Evolutionary conservation across 2,329 filamentous ascomycete genomes (phyloP), one percentile per base, ranked within the genome.

Genomic region (Torrubiellomyces zombiae): DNA sequence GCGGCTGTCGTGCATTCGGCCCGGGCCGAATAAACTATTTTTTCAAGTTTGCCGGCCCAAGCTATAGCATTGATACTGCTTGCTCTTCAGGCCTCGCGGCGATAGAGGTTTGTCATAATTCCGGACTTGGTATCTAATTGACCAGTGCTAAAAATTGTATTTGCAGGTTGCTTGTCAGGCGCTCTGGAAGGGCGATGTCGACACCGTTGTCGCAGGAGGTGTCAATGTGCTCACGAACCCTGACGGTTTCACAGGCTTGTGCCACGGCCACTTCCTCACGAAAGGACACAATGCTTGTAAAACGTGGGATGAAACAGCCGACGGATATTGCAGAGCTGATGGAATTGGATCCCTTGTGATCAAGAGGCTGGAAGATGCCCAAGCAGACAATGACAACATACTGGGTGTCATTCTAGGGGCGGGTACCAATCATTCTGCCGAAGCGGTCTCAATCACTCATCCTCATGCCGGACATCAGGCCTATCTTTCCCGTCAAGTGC

Each of bases 261-360:
- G 72, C 42, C 70, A 76, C 36, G 79, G 76, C 9, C 75, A 81
- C 39, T 85, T 86, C 51, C 53, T 86, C 76, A 16, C 75, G 35
- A 22, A 44, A 33, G 2, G 24, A 28, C 1, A 9, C 11, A 26
- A 23, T 10, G 16, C 16, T 14, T 38, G 47, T 75, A 79, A 81
- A 41, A 81, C 79, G 0, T 89, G 81, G 42, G 79, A 86, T 46
- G 74, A 81, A 34, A 68, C 63, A 18, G 80, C 80, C 3, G 77
- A 85, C 48, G 80, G 80, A 2, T 86, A 89, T 50, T 86, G 79
- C 51, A 72, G 80, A 43, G 78, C 71, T 27, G 80, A 89, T 38
- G 73, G 68, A 11, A 75, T 76, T 32, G 79, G 72, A 2, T 74
- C 75, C 0, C 62, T 89, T 24, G 61, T 89, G 13, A 55, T 89